Conservation (phyloP, 345 rosid species). For the Eucalyptus camaldulensis region DNA sequence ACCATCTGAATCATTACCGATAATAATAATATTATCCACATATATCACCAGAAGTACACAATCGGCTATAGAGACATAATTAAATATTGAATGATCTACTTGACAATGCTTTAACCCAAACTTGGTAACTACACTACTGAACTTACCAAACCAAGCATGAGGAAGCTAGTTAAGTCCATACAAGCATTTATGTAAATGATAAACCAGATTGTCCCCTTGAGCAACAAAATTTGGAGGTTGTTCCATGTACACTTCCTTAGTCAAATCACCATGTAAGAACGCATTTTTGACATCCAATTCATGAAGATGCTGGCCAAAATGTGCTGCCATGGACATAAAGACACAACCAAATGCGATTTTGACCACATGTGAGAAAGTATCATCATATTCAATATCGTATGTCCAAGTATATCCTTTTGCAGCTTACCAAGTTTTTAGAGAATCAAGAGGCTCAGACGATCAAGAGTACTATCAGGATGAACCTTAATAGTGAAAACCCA, state of each 20-base stretch:
- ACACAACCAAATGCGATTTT: too few relatives aligned
- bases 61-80: rapidly evolving
- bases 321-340: too few relatives aligned
- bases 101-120: background rate
- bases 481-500: too few relatives aligned
- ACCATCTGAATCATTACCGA: rapidly evolving
- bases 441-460: too few relatives aligned
- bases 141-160: background rate
- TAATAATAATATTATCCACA: background rate
- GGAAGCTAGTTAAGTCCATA: background rate
- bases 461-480: too few relatives aligned
- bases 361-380: too few relatives aligned
- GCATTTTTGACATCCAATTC: background rate
- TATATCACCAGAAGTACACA: background rate
- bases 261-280: background rate
- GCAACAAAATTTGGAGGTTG: background rate
- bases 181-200: background rate
- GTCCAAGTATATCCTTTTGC: too few relatives aligned
- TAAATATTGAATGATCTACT: background rate
- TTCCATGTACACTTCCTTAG: background rate
- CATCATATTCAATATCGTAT: too few relatives aligned
- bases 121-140: background rate
- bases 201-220: rapidly evolving
- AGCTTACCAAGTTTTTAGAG: too few relatives aligned
- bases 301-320: too few relatives aligned